Conservation (phyloP, 441 rosid species). For the Pelargonium myrrhifolium region DNA sequence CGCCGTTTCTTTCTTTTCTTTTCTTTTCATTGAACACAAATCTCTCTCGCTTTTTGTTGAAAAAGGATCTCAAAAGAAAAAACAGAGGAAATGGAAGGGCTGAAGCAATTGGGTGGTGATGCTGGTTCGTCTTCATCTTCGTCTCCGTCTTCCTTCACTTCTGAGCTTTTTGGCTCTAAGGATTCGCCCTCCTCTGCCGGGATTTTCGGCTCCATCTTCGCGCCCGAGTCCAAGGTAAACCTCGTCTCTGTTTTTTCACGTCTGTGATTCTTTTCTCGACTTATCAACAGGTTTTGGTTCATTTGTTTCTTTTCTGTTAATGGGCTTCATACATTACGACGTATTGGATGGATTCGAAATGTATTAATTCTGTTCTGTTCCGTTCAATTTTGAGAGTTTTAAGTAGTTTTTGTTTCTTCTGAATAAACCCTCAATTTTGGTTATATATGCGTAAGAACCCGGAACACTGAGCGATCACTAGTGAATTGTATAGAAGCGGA, state of each 20-base stretch:
- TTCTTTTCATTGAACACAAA: background rate
- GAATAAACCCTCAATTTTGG: background rate
- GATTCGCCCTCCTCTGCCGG: slow-evolving; percentile 52
- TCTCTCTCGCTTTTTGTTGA: background rate
- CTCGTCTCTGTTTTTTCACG: background rate
- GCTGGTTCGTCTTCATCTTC: slow-evolving; percentile 14
- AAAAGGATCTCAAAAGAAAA: background rate
- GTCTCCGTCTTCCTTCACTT: slow-evolving; percentile 44
- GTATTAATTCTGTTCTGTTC: background rate
- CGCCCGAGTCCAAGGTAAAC: slow-evolving; percentile 52
- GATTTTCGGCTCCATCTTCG: slow-evolving; percentile 56
- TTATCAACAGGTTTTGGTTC: background rate
- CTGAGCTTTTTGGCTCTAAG: slow-evolving; percentile 66
- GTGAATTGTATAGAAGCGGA: no score
- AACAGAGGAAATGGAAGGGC: slow-evolving; percentile 49
- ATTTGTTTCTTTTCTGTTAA: background rate
- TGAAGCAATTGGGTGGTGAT: slow-evolving; percentile 30
- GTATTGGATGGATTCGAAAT: background rate
- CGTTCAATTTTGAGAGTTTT: background rate
- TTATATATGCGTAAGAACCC: background rate
- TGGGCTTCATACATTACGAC: background rate
- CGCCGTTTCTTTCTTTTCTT: background rate
- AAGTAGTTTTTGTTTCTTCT: background rate
- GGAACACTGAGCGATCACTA: no score
- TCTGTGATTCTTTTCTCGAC: background rate